Percentiles rank a stretch among this genome's conserved stretches.
Conservation (phyloP, 192 early-diverging fungal species). For the Entomortierella parvispora region DNA sequence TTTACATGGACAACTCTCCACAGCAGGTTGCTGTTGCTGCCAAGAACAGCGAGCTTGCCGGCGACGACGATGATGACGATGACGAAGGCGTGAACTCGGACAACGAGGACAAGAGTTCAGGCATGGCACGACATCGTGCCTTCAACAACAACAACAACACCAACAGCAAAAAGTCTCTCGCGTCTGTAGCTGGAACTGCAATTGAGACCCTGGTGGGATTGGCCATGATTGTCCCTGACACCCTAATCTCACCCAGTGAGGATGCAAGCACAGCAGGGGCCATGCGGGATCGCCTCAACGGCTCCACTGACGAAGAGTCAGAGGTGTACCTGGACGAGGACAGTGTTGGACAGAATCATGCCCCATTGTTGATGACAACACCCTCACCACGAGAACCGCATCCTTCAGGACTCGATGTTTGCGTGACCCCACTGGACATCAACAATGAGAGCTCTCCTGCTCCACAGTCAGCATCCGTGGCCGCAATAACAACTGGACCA, state of each 20-base stretch:
- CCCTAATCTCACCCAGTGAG: not conserved
- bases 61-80: slow-evolving; percentile 20
- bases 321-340: slow-evolving; percentile 17
- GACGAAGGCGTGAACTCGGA: no score
- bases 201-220: slow-evolving; percentile 8
- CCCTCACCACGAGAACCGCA: not conserved
- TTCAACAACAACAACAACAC: slow-evolving; percentile 4
- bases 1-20: slow-evolving; percentile 40
- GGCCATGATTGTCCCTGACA: slow-evolving; percentile 17
- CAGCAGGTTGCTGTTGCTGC: not conserved
- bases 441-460: slow-evolving; percentile 12
- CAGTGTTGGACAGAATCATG: slow-evolving; percentile 4
- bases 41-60: slow-evolving; percentile 25
- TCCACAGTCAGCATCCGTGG: not conserved
- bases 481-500: not conserved
- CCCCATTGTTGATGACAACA: slow-evolving; percentile 3
- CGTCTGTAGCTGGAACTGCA: slow-evolving; percentile 23
- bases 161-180: slow-evolving; percentile 21
- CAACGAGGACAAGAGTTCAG: not conserved
- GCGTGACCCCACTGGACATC: not conserved
- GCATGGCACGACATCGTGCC: no score
- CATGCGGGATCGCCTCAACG: not conserved
- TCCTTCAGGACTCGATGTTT: not conserved
- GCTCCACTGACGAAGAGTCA: not conserved
- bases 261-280: not conserved